Evolutionary conservation across 2,329 filamentous ascomycete genomes (phyloP), one percentile per base, ranked within the genome.

Genomic region (Neonectria magnoliae): DNA sequence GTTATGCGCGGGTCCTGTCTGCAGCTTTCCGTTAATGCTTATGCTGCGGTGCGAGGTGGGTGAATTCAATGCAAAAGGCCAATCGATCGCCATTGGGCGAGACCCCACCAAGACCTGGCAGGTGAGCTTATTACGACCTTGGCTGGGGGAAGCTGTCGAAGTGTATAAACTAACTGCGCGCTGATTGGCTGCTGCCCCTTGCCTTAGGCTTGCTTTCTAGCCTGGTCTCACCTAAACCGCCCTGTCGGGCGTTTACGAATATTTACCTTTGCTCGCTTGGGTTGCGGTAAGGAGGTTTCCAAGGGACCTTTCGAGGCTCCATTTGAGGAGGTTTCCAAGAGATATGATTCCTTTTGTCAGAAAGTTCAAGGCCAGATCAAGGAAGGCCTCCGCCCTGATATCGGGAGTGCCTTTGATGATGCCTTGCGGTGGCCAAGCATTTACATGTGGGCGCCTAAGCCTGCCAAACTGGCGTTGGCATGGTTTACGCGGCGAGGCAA

Each of bases 121-220:
- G 33, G n/a, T 41, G 57, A 61, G 57, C 57, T 61, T 57, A 48
- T 47, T 65, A 27, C 51, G 20, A 53, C 48, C 33, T 38, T 51
- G 44, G 16, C 31, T 33, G 8, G 44, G 41, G 38, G 42, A 31
- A 38, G 27, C 20, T 22, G 20, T 36, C 16, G 22, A 55, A 41
- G 11, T 47, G 18, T 27, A 59, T 29, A 63, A 47, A 59, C 8
- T 3, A 20, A 4, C 29, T 29, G 38, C 8, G 20, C 4, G 16
- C n/a, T 60, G 38, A 64, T 61, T 60, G 22, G 47, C 29, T 22
- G 11, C 3, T n/a, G 20, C 54, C 31, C 47, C 38, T 47, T 59
- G 27, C 38, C 13, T 13, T 27, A 22, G 18, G 14, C 57, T 16
- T 45, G 44, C 38, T n/a, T 20, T 59, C 41, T 2, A 48, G 27